Evolutionary conservation across 495 filamentous ascomycete species (phyloP).

Genomic region (Bacidia rubella): DNA sequence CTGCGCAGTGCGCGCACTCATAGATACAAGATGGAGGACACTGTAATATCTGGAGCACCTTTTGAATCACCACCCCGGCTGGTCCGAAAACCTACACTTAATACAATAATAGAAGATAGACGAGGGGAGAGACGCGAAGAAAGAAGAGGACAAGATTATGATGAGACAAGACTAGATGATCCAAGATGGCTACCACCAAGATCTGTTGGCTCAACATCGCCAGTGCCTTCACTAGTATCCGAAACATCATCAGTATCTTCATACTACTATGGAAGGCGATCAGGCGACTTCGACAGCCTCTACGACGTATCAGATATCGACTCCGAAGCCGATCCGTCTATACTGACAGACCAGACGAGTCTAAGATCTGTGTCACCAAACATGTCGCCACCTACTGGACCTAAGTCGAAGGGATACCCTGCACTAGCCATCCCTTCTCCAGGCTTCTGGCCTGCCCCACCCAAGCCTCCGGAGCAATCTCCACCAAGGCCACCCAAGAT

Average conservation of each 20-base stretch:
- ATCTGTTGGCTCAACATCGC: slow-evolving; percentile 27
- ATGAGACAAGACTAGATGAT: slow-evolving; percentile 13
- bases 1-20: slow-evolving; percentile 16
- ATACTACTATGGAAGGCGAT: slow-evolving; percentile 34
- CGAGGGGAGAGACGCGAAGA: slow-evolving; percentile 31
- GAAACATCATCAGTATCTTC: slow-evolving; percentile 27
- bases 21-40: slow-evolving; percentile 41
- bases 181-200: slow-evolving; percentile 33
- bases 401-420: slow-evolving; percentile 41
- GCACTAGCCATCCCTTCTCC: slow-evolving; percentile 61
- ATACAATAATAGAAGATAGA: slow-evolving; percentile 82
- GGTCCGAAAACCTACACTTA: slow-evolving; percentile 59
- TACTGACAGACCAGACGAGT: slow-evolving; percentile 27
- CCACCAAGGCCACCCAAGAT: slow-evolving; percentile 65
- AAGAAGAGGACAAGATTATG: slow-evolving; percentile 6
- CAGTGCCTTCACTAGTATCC: slow-evolving; percentile 29
- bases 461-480: slow-evolving; percentile 42
- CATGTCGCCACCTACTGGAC: slow-evolving; percentile 28
- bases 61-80: slow-evolving; percentile 55
- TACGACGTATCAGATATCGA: slow-evolving; percentile 75
- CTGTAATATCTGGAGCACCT: slow-evolving; percentile 43
- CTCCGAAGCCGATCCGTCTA: slow-evolving; percentile 34
- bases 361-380: slow-evolving; percentile 27
- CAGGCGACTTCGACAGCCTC: slow-evolving; percentile 65
- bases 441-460: slow-evolving; percentile 42